Percentiles rank a stretch among this genome's conserved stretches.
Conservation (phyloP, 441 rosid genomes). For the Geranium incanum region DNA sequence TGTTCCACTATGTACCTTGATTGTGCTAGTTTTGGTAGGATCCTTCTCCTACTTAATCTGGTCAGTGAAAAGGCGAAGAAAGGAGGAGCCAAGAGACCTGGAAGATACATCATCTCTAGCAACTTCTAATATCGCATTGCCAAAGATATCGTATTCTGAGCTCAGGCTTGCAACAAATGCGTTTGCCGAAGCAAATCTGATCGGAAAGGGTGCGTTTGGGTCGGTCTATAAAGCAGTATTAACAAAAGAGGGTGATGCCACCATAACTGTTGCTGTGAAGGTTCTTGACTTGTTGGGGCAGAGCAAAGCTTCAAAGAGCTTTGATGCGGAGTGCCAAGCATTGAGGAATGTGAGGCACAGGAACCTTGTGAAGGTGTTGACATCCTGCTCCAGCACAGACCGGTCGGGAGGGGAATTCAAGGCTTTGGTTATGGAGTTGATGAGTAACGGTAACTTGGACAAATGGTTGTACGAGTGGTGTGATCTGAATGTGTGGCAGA, state of each 20-base stretch:
- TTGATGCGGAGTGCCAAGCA: constrained; percentile 6
- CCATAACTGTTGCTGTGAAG: constrained; percentile 6
- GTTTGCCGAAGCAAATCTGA: constrained; percentile 21
- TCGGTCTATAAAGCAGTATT: constrained; percentile 22
- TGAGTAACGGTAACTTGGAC: constrained; percentile 19
- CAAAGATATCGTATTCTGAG: constrained; percentile 18
- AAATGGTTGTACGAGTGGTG: constrained; percentile 10
- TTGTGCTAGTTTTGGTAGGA: constrained; percentile 12
- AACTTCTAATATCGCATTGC: constrained; percentile 1
- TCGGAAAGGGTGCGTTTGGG: constrained; percentile 30
- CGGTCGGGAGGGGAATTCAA: constrained; percentile 4
- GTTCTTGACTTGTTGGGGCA: constrained; percentile 11
- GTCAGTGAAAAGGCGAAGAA: background rate
- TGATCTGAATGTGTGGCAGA: constrained; percentile 1
- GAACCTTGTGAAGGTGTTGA: constrained; percentile 15
- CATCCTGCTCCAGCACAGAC: constrained; percentile 13
- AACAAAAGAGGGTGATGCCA: background rate
- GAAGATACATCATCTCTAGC: background rate
- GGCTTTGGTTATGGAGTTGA: constrained; percentile 17
- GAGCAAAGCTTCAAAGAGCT: constrained; percentile 15
- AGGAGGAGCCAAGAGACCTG: background rate
- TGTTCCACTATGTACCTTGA: constrained; percentile 13
- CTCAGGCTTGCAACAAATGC: constrained; percentile 22
- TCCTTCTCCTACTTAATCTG: background rate
- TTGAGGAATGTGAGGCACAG: constrained; percentile 13